A percentile compares a stretch with the other conserved stretches of the same genome.
These are phyloP conservation scores for Cryomyces antarcticus DNA, from an alignment of 495 filamentous ascomycete species.

Conservation along the genomic window DNA sequence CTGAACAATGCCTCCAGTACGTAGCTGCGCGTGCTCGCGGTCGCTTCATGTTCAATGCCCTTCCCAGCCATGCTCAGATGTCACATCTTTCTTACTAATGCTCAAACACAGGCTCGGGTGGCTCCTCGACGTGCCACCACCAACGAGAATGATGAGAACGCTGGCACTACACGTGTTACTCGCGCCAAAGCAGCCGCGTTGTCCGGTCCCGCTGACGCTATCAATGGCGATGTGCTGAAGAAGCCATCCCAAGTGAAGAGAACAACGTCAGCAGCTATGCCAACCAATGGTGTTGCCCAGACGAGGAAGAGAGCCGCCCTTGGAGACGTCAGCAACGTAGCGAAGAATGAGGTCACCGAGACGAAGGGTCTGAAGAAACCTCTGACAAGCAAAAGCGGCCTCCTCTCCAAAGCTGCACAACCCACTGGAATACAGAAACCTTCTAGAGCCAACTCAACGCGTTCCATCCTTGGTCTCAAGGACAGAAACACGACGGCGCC, in stretches of 20 bases:
- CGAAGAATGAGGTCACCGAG: constrained; percentile 31
- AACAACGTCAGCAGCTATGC: constrained; percentile 16
- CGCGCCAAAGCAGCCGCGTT: constrained; percentile 77
- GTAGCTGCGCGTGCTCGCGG: too few relatives aligned
- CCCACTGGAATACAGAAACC: constrained; percentile 65
- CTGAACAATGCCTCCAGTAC: not conserved
- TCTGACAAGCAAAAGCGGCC: constrained; percentile 26
- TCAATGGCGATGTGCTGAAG: constrained; percentile 35
- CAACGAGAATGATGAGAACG: constrained; percentile 92
- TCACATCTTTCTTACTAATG: too few relatives aligned
- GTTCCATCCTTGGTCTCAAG: constrained; percentile 41
- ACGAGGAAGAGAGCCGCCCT: constrained; percentile 26
- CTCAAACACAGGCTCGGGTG: constrained; percentile 26
- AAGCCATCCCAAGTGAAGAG: constrained; percentile 62
- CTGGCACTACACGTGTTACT: constrained; percentile 59
- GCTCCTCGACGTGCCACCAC: constrained; percentile 44
- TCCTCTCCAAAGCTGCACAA: constrained; percentile 59
- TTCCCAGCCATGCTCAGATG: too few relatives aligned
- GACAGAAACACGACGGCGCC: constrained; percentile 27
- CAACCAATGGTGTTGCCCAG: constrained; percentile 24
- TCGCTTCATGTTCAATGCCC: too few relatives aligned
- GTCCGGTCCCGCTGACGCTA: constrained; percentile 29
- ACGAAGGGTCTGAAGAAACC: constrained; percentile 50
- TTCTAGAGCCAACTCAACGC: constrained; percentile 38
- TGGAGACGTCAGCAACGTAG: constrained; percentile 88